Evolutionary conservation across 2,329 filamentous ascomycete species (phyloP), one percentile per base, ranked within the genome.

Genomic region (Coniella lustricola): DNA sequence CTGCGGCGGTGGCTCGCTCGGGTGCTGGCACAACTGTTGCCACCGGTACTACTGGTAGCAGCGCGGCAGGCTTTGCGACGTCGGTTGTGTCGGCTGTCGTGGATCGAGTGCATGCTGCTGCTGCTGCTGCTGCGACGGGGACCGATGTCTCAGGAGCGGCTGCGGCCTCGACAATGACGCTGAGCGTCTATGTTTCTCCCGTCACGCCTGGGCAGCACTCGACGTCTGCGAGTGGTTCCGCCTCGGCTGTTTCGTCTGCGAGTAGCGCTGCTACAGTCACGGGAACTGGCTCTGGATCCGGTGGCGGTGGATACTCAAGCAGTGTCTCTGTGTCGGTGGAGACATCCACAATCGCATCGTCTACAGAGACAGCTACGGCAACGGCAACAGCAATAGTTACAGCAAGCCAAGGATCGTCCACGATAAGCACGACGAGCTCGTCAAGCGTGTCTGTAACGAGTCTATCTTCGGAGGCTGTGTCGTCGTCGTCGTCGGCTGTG

Each of bases 291-390:
- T 33, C 50, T 20, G 36, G 44, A 34, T 40, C 48, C 1, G 33
- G n/a, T 35, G 33, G 41, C 29, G 12, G 16, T 22, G 12, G n/a
- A 25, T 37, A 44, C 56, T 20, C 32, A n/a, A 12, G 47, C 7
- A 12, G 54, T 22, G 18, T 49, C 13, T 41, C 46, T 17, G 12
- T 25, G 22, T 9, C 39, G 12, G 16, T 5, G 7, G 25, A 29
- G 3, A 31, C 39, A 25, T 31, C 39, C 8, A 42, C 25, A 20
- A 8, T 38, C 17, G 36, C 41, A 12, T 12, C 46, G 14, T 37
- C 22, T 18, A 44, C 53, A 2, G 33, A n/a, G 17, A 40, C 49
- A 0, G 36, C 45, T 3, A 35, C 49, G 16, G 32, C 33, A 13
- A 37, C n/a, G n/a, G n/a, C n/a, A n/a, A n/a, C n/a, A n/a, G n/a